Evolutionary conservation across 202 grass and related monocot species (phyloP).

Genomic region (Elaeis oleifera): DNA sequence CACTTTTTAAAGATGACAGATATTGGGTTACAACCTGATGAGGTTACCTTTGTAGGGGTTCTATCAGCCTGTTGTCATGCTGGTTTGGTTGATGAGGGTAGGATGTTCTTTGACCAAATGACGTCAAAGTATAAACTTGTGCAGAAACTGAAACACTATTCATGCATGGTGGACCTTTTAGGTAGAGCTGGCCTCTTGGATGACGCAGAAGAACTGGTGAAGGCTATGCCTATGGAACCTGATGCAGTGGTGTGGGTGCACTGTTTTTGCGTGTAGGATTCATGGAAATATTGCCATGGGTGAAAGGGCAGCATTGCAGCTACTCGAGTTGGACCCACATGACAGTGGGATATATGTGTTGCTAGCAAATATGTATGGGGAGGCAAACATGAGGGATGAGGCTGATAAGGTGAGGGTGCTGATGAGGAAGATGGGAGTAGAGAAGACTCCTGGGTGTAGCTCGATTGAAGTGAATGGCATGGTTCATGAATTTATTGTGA

Average conservation of each 20-base stretch:
- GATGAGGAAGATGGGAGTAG: slow-evolving; percentile 13
- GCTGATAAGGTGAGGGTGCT: slow-evolving; percentile 18
- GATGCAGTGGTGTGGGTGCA: slow-evolving; percentile 13
- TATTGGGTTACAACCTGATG: slow-evolving; percentile 11
- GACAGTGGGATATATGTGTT: slow-evolving; percentile 25
- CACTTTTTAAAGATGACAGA: slow-evolving; percentile 7
- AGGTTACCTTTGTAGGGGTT: slow-evolving; percentile 19
- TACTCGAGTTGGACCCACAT: slow-evolving; percentile 10
- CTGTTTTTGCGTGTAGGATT: slow-evolving; percentile 25
- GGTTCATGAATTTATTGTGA: slow-evolving; percentile 59
- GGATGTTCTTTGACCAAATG: slow-evolving; percentile 12
- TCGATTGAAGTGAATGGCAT: slow-evolving; percentile 30
- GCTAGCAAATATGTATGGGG: slow-evolving; percentile 21
- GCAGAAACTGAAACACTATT: slow-evolving; percentile 16
- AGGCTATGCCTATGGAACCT: slow-evolving; percentile 11
- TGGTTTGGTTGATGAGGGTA: slow-evolving; percentile 13
- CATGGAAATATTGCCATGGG: slow-evolving; percentile 17
- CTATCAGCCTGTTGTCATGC: slow-evolving; percentile 21
- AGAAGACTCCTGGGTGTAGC: slow-evolving; percentile 25
- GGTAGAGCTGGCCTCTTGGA: slow-evolving; percentile 15
- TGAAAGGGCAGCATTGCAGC: slow-evolving; percentile 10
- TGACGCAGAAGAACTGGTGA: slow-evolving; percentile 18
- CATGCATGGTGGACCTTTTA: slow-evolving; percentile 24
- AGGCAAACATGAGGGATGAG: slow-evolving; percentile 19
- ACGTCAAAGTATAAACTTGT: slow-evolving; percentile 12